phyloP scores from a whole-genome alignment of 2,329 filamentous ascomycete species.

The Aspergillus brasiliensis region DNA sequence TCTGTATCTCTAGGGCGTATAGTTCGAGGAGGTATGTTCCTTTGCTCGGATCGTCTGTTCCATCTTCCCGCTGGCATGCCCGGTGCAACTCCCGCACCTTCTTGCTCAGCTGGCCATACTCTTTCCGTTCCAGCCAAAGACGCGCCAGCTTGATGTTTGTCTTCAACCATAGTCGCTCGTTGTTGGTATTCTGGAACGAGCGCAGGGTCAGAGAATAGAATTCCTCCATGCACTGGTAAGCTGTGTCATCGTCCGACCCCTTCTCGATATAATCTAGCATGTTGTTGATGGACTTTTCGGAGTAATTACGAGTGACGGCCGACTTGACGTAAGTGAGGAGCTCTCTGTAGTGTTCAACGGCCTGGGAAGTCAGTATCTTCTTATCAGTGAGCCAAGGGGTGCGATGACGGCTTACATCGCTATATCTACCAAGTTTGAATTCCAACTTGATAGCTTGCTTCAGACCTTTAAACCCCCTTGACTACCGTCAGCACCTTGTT shows the following conservation, averaged over 20 bases:
- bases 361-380: slow-evolving; percentile 54
- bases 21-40: slow-evolving; percentile 95
- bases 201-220: slow-evolving; percentile 93
- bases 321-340: slow-evolving; percentile 97
- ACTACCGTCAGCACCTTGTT: slow-evolving; percentile 25
- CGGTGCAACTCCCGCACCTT: slow-evolving; percentile 88
- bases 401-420: slow-evolving; percentile 62
- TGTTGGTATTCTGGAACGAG: slow-evolving; percentile 96
- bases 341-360: slow-evolving; percentile 88
- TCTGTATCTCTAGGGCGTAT: slow-evolving; percentile 96
- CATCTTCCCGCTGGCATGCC: slow-evolving; percentile 84
- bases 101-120: slow-evolving; percentile 76
- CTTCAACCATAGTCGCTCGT: slow-evolving; percentile 95
- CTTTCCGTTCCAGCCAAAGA: slow-evolving; percentile 86
- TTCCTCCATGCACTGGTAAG: slow-evolving; percentile 82
- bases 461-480: slow-evolving; percentile 86
- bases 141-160: slow-evolving; percentile 96
- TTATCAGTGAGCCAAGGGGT: neutral
- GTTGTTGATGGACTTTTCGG: slow-evolving; percentile 98
- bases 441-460: slow-evolving; percentile 99
- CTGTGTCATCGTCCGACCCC: slow-evolving; percentile 70
- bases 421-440: slow-evolving; percentile 86
- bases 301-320: slow-evolving; percentile 95
- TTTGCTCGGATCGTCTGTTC: slow-evolving; percentile 81
- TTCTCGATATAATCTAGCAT: slow-evolving; percentile 99